phyloP scores from a whole-genome alignment of 1,284 basidiomycete species.

The Irpex sp. region DNA sequence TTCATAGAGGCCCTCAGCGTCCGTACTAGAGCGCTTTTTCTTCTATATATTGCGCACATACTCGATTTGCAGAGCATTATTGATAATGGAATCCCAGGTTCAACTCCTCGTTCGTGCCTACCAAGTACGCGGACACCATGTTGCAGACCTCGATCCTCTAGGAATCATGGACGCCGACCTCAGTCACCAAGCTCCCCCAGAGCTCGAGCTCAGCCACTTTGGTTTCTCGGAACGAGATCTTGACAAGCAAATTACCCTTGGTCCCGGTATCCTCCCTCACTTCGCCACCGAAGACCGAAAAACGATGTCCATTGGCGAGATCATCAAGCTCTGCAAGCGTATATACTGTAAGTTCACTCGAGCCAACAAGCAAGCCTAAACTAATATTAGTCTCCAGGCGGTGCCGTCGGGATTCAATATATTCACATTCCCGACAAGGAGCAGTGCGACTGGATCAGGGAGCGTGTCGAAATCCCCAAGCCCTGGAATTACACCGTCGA shows the following conservation, averaged over 20 bases:
- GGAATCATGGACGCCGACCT: conserved; percentile 91
- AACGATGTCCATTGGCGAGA: conserved; percentile 88
- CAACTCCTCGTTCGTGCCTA: conserved; percentile 97
- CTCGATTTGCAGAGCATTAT: not conserved
- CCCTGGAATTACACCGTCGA: conserved; percentile 99
- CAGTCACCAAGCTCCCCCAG: conserved; percentile 71
- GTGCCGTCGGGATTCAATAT: conserved; percentile 95
- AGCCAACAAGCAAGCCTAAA: conserved; percentile 1
- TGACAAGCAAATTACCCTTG: conserved; percentile 91
- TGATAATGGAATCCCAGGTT: conserved; percentile 47
- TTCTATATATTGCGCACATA: not conserved
- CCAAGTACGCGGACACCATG: conserved; percentile 97
- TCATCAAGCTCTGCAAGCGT: conserved; percentile 88
- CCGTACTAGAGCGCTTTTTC: not conserved
- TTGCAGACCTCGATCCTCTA: conserved; percentile 94
- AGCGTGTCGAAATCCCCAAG: conserved; percentile 92
- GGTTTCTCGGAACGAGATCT: conserved; percentile 94
- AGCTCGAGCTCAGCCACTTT: conserved; percentile 90
- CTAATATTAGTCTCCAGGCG: conserved; percentile 48
- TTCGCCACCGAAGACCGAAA: conserved; percentile 84
- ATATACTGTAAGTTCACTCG: conserved; percentile 80
- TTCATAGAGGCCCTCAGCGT: not conserved
- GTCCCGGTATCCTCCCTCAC: conserved; percentile 94
- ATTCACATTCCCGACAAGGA: conserved; percentile 98
- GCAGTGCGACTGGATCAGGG: conserved; percentile 99